phyloP scores from a whole-genome alignment of 192 early-diverging fungal genomes.

The Dissophora globulifera region DNA sequence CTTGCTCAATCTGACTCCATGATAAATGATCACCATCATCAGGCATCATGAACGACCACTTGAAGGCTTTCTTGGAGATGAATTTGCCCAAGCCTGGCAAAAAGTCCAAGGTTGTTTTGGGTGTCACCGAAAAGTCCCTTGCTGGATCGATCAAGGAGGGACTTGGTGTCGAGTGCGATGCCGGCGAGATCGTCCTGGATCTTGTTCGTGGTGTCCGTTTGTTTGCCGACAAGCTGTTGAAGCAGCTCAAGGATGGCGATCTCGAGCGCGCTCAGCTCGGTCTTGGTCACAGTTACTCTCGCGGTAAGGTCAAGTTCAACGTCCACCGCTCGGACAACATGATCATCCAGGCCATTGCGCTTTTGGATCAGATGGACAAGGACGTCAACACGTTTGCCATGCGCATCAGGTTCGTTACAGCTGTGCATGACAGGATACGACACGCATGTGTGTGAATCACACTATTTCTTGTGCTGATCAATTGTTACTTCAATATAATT shows the following conservation, averaged over 20 bases:
- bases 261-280: constrained; percentile 94
- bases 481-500: not conserved
- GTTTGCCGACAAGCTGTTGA: constrained; percentile 88
- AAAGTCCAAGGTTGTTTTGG: constrained; percentile 79
- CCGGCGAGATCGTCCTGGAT: constrained; percentile 88
- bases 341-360: constrained; percentile 87
- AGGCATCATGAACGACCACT: constrained; percentile 87
- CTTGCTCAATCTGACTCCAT: too few species aligned
- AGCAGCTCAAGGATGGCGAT: constrained; percentile 93
- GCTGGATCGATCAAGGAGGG: constrained; percentile 78
- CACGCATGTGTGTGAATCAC: too few species aligned
- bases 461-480: not conserved
- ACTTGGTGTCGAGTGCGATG: constrained; percentile 79
- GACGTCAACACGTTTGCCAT: constrained; percentile 98
- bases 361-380: constrained; percentile 98
- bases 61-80: constrained; percentile 95
- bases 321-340: constrained; percentile 98
- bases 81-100: constrained; percentile 88
- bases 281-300: constrained; percentile 97
- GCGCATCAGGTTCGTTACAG: constrained; percentile 81
- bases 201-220: constrained; percentile 94
- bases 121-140: constrained; percentile 89
- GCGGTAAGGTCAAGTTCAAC: constrained; percentile 99
- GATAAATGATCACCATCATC: not conserved
- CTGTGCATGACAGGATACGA: too few species aligned